Evolutionary conservation across 2,329 filamentous ascomycete genomes (phyloP), one percentile per base, ranked within the genome.

Genomic region (Penicillium vulpinum): DNA sequence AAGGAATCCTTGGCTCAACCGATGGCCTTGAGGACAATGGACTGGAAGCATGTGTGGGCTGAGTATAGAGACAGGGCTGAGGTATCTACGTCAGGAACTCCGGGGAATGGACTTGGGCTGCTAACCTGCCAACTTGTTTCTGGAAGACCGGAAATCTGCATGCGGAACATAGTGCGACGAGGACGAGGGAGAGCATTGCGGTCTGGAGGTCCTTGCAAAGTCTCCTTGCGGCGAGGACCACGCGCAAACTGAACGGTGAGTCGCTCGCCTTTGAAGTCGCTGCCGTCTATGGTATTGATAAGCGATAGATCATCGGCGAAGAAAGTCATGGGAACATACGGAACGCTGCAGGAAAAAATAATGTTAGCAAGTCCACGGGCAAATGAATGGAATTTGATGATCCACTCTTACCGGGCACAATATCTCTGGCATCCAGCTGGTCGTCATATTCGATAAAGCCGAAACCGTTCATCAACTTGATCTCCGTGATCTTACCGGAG

Each of bases 71-170:
- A 57, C 40, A 60, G 57, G 62, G 59, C 59, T 55, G 44, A 52
- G 48, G 50, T 48, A 51, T 55, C 54, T 51, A 52, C 47, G 67
- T 64, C 67, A 52, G 57, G 65, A 54, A 47, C 63, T 71, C 68
- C 70, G 65, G 58, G 62, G 61, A 70, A 68, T 67, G 67, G 67
- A 64, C 51, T 63, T 73, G 69, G 69, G 63, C 65, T 73, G 90
- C 94, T 94, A 89, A 99, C 94, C 94, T 99, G 94, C 94, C 94
- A 99, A 87, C 92, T 97, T 84, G 94, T 99, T 84, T 97, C 93
- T 76, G 93, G 92, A 78, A 99, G 91, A 82, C 92, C 93, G 82
- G 90, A 90, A 73, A 99, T 95, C 78, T 93, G 89, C 94, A 99
- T 97, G 77, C 94, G 90, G 78, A 92, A 92, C 67, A 92, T 88